A percentile compares a stretch with the other conserved stretches of the same genome.
Conservation (phyloP, 176 grass and related monocot species). For the Musa troglodytarum region DNA sequence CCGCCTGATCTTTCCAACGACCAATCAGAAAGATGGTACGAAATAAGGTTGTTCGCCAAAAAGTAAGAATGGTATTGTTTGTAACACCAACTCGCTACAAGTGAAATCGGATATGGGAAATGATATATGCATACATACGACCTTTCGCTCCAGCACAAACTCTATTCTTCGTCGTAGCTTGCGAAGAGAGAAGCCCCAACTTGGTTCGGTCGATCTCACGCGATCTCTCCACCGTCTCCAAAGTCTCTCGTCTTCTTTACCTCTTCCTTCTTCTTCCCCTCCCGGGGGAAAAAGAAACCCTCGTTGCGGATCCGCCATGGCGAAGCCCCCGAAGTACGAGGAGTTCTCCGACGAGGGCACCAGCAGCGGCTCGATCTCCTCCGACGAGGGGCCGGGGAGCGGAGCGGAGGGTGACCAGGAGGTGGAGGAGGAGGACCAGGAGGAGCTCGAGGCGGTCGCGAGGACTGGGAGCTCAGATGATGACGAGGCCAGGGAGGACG, state of each 20-base stretch:
- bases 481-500: slow-evolving; percentile 16
- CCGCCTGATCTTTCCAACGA: too few species aligned
- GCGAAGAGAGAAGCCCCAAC: too few species aligned
- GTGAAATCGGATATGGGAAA: too few species aligned
- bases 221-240: not conserved
- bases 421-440: not conserved
- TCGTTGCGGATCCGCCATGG: slow-evolving; percentile 1
- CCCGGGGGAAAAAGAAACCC: not conserved
- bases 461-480: slow-evolving; percentile 28
- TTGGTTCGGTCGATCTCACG: too few species aligned
- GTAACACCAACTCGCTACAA: too few species aligned
- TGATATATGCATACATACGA: too few species aligned
- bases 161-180: too few species aligned
- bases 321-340: slow-evolving; percentile 4
- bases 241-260: not conserved
- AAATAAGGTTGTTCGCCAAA: too few species aligned
- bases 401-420: slow-evolving; percentile 8
- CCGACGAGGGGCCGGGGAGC: slow-evolving; percentile 29
- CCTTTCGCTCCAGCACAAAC: too few species aligned
- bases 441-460: not conserved
- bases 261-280: not conserved
- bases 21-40: too few species aligned
- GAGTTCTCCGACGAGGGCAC: slow-evolving; percentile 15
- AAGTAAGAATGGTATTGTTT: too few species aligned
- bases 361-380: not conserved